Percentiles rank a stretch among this genome's conserved stretches.
These are phyloP conservation scores for Aureobasidium zeae DNA, from an alignment of 2,329 filamentous ascomycete species.

Conservation along the genomic window DNA sequence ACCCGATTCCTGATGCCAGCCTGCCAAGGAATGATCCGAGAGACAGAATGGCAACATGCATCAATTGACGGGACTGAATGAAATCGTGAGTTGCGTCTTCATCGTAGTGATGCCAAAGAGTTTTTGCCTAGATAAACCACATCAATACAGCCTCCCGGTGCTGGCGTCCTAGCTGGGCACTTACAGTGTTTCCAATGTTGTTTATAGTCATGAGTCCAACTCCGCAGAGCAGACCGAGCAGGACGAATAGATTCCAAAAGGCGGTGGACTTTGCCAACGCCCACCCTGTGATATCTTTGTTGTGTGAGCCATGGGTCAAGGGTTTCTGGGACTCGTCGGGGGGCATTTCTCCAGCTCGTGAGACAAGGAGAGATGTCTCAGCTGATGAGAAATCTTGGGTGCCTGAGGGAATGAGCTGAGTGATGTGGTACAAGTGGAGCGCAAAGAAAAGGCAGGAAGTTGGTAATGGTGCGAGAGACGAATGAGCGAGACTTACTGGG, in stretches of 20 bases:
- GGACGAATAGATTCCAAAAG: conserved; percentile 84
- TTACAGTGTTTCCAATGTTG: conserved; percentile 77
- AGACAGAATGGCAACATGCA: conserved; percentile 92
- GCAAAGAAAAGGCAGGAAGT: not conserved
- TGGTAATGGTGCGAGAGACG: conserved; percentile 2
- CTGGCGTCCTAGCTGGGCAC: no score
- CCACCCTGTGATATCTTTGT: conserved; percentile 84
- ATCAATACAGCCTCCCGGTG: no score
- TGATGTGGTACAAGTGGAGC: not conserved
- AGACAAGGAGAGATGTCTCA: conserved; percentile 76
- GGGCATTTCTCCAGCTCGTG: conserved; percentile 45
- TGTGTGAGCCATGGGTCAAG: conserved; percentile 60
- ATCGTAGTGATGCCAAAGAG: conserved; percentile 82
- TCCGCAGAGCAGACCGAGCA: conserved; percentile 85
- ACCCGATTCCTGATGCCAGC: conserved; percentile 67
- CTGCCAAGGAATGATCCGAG: conserved; percentile 77
- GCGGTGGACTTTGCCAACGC: conserved; percentile 61
- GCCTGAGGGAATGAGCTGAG: conserved; percentile 16
- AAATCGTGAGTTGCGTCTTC: conserved; percentile 61
- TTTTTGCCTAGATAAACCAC: conserved; percentile 48
- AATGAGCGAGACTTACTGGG: conserved; percentile 48
- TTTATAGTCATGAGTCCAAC: conserved; percentile 99
- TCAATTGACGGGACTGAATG: conserved; percentile 70
- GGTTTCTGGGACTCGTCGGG: conserved; percentile 44
- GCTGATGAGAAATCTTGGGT: conserved; percentile 39